These are phyloP conservation scores for Brassica nigra DNA, from an alignment of 345 rosid genomes.

Conservation along the genomic window DNA sequence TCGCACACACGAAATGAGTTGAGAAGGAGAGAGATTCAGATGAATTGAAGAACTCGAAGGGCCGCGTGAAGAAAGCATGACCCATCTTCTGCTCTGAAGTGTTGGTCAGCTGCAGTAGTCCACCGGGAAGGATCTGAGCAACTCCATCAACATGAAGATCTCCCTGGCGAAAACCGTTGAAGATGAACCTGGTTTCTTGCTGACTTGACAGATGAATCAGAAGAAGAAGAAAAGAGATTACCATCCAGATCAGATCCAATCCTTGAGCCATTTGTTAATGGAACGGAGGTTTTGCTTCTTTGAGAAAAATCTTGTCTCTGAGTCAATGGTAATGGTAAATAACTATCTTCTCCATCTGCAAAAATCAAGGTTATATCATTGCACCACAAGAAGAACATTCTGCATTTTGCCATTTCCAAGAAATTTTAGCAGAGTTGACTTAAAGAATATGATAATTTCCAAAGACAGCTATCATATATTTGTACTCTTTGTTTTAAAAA, in stretches of 20 bases:
- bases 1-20: constrained; percentile 48
- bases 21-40: constrained; percentile 47
- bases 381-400: constrained; percentile 24
- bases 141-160: constrained; percentile 43
- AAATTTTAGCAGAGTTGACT: constrained; percentile 32
- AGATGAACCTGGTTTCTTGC: constrained; percentile 45
- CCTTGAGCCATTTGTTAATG: constrained; percentile 28
- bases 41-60: constrained; percentile 48
- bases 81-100: constrained; percentile 42
- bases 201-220: constrained; percentile 35
- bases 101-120: constrained; percentile 62
- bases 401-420: constrained; percentile 11
- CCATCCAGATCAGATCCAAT: constrained; percentile 32
- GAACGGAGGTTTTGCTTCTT: constrained; percentile 9
- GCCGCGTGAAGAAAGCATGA: constrained; percentile 53
- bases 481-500: not conserved
- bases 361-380: constrained; percentile 7
- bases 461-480: constrained; percentile 20
- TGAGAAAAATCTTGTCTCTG: constrained; percentile 6
- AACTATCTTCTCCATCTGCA: constrained; percentile 15
- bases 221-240: constrained; percentile 30
- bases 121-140: constrained; percentile 49
- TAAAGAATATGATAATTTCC: constrained; percentile 21
- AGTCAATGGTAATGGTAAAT: constrained; percentile 9
- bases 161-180: constrained; percentile 49